Conservation (phyloP, 768 basidiomycete species). For the Boletus edulis region DNA sequence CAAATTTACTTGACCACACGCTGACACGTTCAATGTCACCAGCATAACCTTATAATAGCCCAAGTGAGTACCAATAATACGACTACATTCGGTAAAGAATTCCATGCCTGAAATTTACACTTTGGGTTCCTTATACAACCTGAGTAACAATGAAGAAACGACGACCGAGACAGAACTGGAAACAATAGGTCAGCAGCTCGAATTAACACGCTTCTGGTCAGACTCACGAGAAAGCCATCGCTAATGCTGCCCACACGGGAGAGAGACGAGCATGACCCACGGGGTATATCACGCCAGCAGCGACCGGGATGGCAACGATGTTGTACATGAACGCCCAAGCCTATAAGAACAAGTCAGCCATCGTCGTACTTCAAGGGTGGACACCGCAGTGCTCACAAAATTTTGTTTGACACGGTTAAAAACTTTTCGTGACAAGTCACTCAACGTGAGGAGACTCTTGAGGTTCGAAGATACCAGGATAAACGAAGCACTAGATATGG, state of each 20-base stretch:
- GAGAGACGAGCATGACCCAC: conserved; percentile 58
- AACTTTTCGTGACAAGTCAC: conserved; percentile 60
- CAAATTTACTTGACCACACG: too few species aligned
- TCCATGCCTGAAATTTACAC: not conserved
- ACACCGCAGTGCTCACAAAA: conserved; percentile 48
- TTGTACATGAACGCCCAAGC: conserved; percentile 72
- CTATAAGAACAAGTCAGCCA: conserved; percentile 30
- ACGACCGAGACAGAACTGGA: conserved; percentile 63
- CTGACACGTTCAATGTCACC: too few species aligned
- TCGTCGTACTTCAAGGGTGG: not conserved
- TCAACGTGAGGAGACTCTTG: conserved; percentile 53
- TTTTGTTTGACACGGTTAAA: conserved; percentile 72
- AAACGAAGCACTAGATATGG: conserved; percentile 78
- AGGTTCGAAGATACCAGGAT: conserved; percentile 73
- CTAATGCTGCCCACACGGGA: conserved; percentile 79
- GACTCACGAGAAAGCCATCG: conserved; percentile 76
- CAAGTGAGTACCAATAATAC: too few species aligned
- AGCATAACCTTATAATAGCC: too few species aligned
- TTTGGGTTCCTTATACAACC: conserved; percentile 43
- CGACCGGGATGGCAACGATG: conserved; percentile 63
- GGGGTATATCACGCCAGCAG: conserved; percentile 77
- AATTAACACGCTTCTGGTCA: not conserved
- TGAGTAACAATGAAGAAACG: conserved; percentile 57
- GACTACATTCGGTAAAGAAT: too few species aligned
- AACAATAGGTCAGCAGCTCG: not conserved